Conservation (phyloP, 2,329 filamentous ascomycete species). For the Neonectria faginata region DNA sequence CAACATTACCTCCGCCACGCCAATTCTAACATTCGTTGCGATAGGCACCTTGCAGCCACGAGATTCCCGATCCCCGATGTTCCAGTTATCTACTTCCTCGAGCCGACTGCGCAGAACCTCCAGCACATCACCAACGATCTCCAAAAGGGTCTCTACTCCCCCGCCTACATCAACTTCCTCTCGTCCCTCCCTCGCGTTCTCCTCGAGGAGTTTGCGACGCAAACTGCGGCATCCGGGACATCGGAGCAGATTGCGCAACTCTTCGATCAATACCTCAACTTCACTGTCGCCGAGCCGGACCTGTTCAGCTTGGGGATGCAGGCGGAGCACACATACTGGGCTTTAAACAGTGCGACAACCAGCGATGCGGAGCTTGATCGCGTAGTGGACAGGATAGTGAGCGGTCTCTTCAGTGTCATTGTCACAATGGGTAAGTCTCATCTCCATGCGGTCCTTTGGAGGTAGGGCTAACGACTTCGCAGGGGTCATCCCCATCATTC, state of each 20-base stretch:
- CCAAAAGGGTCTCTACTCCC: conserved; percentile 87
- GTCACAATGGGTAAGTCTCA: conserved; percentile 87
- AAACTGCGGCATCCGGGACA: conserved; percentile 86
- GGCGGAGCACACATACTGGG: conserved; percentile 91
- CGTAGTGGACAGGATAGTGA: conserved; percentile 91
- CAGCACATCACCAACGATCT: conserved; percentile 87
- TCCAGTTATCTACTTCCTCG: conserved; percentile 94
- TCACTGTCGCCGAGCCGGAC: conserved; percentile 94
- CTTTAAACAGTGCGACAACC: conserved; percentile 92
- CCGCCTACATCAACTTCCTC: conserved; percentile 96
- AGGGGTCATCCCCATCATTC: conserved; percentile 94
- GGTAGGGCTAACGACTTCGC: conserved; percentile 25
- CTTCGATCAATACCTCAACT: conserved; percentile 97
- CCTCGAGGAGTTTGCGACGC: conserved; percentile 92
- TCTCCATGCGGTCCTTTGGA: too few species aligned
- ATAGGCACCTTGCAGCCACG: conserved; percentile 81
- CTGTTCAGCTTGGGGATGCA: conserved; percentile 94
- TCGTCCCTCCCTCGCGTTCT: conserved; percentile 91
- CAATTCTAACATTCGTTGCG: conserved; percentile 40
- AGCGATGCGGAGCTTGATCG: conserved; percentile 90
- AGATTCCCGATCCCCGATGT: conserved; percentile 96
- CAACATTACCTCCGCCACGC: not conserved
- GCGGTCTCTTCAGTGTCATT: conserved; percentile 95
- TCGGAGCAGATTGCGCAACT: conserved; percentile 92
- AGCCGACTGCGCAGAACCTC: conserved; percentile 85